These are phyloP conservation scores for Fusarium luffae DNA, from an alignment of 2,329 filamentous ascomycete species.

Conservation along the genomic window DNA sequence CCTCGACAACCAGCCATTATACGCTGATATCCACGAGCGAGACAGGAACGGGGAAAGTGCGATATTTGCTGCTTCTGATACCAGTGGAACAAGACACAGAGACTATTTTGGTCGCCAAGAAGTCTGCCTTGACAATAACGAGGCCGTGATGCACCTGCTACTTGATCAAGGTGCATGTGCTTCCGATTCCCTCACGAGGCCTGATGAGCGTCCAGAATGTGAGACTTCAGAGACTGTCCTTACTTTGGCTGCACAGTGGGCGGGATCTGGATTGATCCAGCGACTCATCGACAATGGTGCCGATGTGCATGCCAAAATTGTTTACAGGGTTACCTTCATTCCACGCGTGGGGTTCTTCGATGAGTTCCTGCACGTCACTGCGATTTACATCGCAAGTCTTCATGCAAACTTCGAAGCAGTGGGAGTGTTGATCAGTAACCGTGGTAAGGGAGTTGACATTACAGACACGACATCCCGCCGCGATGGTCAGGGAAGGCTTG, in stretches of 20 bases:
- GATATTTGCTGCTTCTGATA: fast-evolving
- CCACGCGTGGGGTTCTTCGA: fast-evolving
- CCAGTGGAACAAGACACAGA: fast-evolving
- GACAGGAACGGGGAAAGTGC: fast-evolving
- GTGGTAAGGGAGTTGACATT: not conserved
- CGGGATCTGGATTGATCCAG: fast-evolving
- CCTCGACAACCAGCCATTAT: not conserved
- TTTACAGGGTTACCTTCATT: fast-evolving
- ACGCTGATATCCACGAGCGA: not conserved
- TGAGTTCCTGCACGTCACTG: fast-evolving
- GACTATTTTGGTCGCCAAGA: fast-evolving
- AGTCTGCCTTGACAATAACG: not conserved
- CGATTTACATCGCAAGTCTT: not conserved
- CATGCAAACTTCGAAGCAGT: not conserved
- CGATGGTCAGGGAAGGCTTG: not conserved
- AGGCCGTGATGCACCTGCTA: not conserved
- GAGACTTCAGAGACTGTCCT: not conserved
- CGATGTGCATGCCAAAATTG: not conserved
- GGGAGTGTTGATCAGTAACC: not conserved
- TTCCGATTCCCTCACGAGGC: not conserved
- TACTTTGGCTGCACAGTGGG: not conserved
- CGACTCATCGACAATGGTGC: not conserved
- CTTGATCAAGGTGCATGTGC: not conserved
- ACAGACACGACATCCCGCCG: not conserved
- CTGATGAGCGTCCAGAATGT: not conserved